These are phyloP conservation scores for Osmozyma mogii DNA, from an alignment of 805 yeast species.

Conservation along the genomic window DNA sequence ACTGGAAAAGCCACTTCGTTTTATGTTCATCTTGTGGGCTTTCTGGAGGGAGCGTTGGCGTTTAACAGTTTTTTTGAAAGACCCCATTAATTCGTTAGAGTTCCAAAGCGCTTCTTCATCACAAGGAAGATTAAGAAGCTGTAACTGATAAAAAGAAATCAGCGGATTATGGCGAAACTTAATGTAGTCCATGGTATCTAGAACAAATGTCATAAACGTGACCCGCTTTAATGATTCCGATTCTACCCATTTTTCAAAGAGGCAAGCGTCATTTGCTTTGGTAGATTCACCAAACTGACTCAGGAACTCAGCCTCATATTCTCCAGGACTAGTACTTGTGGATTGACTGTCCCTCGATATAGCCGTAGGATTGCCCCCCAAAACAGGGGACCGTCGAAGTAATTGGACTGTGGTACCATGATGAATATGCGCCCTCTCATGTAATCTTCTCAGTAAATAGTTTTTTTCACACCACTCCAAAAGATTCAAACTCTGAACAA, in stretches of 20 bases:
- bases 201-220: constrained; percentile 73
- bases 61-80: constrained; percentile 30
- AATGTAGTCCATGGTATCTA: constrained; percentile 73
- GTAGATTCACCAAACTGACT: constrained; percentile 13
- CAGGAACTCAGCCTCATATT: constrained; percentile 23
- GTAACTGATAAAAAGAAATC: constrained; percentile 31
- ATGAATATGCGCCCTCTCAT: constrained; percentile 78
- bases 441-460: constrained; percentile 57
- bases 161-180: constrained; percentile 66
- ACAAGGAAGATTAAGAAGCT: constrained; percentile 33
- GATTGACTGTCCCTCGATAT: constrained; percentile 16
- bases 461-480: constrained; percentile 78
- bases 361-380: constrained; percentile 60
- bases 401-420: constrained; percentile 83
- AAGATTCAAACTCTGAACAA: constrained; percentile 63
- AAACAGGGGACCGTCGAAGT: constrained; percentile 63
- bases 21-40: constrained; percentile 3
- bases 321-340: constrained; percentile 25
- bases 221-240: constrained; percentile 71
- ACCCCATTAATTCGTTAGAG: constrained; percentile 28
- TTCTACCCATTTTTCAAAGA: constrained; percentile 68
- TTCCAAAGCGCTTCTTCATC: constrained; percentile 35
- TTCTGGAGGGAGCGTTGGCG: constrained; percentile 21
- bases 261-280: constrained; percentile 8
- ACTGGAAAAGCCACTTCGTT: constrained; percentile 5